Base-by-base conservation (phyloP, 164 flowering plant genomes). In the Aristolochia californica region DNA sequence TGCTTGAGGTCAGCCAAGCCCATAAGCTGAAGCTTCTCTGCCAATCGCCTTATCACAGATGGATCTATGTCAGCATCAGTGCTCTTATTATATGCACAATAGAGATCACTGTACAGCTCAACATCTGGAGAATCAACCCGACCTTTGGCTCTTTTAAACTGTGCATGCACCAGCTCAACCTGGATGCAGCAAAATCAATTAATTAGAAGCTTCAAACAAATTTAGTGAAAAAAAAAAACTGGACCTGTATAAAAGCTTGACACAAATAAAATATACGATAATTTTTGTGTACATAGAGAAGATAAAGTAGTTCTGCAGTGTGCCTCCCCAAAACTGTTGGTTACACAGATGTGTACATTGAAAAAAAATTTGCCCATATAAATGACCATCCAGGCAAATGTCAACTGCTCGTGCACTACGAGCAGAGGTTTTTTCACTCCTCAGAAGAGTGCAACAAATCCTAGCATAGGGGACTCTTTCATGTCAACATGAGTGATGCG, bases 111-210 rank as follows among this genome's bases (percentile, higher is more conserved):
- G 67, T 74, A 74, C 55, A 88, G 68, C 73, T 85, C 83, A 64
- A 57, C 68, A 74, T 93, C 87, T 1, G 80, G 77, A 5, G 76
- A 49, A 56, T 84, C 96, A 34, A 70, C 69, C 65, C 93, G 80
- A 51, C 77, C 95, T 70, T 80, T 86, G 44, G 96, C 93, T 78
- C 95, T 80, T 80, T 70, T 77, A 68, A 88, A 86, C 72, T 91
- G 98, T 58, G 83, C 62, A 68, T 81, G 72, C 45, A 91, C 95
- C 47, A 91, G 95, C 71, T 86, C 98, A 74, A 86, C 88, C 98
- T 91, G 81, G 55, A 50, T 50, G 26, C 20, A 50, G 17, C 26
- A 22, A 23, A 22, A 2, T 0, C 0, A 22, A 50, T 22, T 22
- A 22, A 10, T 13, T 23, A 34, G 40, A 34, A 34, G 40, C 40